Conservation (phyloP, 225 moss, liverwort and hornwort species). For the Sphagnum contortum region DNA sequence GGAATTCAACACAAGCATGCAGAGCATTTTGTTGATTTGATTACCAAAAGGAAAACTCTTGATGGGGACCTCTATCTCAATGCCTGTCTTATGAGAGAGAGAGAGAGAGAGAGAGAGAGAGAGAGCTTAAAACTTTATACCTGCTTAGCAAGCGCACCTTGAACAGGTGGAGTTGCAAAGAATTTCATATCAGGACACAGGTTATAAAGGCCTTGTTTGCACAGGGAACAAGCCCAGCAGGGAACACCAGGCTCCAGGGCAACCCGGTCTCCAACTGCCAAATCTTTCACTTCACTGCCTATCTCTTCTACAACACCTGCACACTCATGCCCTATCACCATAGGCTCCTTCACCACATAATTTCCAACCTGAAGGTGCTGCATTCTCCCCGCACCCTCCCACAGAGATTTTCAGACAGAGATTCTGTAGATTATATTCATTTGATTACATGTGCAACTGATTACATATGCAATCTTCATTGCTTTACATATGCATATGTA, state of each 20-base stretch:
- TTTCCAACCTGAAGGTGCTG: slow-evolving; percentile 72
- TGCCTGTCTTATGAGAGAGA: not conserved
- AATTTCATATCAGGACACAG: slow-evolving; percentile 84
- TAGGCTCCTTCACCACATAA: slow-evolving; percentile 71
- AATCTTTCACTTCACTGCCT: slow-evolving; percentile 53
- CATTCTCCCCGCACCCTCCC: not conserved
- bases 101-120: not conserved
- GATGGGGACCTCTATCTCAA: not conserved
- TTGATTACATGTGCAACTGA: too few relatives aligned
- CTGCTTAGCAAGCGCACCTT: slow-evolving; percentile 73
- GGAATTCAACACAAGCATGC: too few relatives aligned
- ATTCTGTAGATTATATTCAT: too few relatives aligned
- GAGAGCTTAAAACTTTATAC: slow-evolving; percentile 14
- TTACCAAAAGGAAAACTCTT: not conserved
- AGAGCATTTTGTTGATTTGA: too few relatives aligned
- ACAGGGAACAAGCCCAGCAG: slow-evolving; percentile 57
- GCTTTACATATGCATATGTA: too few relatives aligned
- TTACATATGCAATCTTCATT: too few relatives aligned
- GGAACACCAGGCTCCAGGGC: slow-evolving; percentile 87
- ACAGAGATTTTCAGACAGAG: too few relatives aligned
- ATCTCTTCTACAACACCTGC: slow-evolving; percentile 68
- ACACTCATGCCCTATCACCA: slow-evolving; percentile 93
- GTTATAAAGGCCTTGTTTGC: slow-evolving; percentile 73
- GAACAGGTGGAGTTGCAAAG: slow-evolving; percentile 76
- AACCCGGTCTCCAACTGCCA: slow-evolving; percentile 68